Conservation (phyloP, 176 grass and related monocot genomes). For the Bonia amplexicaulis region DNA sequence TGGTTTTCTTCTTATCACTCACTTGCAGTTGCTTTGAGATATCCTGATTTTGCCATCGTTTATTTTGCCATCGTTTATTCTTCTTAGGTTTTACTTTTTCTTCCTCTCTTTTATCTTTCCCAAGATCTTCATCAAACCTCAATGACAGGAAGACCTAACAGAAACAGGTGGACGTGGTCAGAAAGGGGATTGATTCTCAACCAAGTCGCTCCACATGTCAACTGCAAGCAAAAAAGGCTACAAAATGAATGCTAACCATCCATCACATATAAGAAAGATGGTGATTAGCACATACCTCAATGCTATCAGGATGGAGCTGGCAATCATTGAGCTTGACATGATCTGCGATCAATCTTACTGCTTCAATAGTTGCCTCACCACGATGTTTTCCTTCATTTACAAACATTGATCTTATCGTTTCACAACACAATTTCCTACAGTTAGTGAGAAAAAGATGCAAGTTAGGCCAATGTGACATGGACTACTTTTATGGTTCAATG, state of each 20-base stretch:
- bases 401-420: slow-evolving; percentile 71
- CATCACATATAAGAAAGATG: not conserved
- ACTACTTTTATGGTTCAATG: not conserved
- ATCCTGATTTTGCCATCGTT: slow-evolving; percentile 49
- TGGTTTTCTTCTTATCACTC: slow-evolving; percentile 75
- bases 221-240: not conserved
- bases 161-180: slow-evolving; percentile 1
- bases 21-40: slow-evolving; percentile 46
- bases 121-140: slow-evolving; percentile 91
- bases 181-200: slow-evolving; percentile 8
- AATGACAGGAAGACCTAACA: slow-evolving; percentile 79
- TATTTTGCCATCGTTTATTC: slow-evolving; percentile 51
- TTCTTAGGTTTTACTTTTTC: slow-evolving; percentile 61
- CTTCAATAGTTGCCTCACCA: slow-evolving; percentile 85
- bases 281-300: slow-evolving; percentile 51
- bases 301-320: slow-evolving; percentile 85
- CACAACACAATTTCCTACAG: slow-evolving; percentile 78
- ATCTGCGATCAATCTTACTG: slow-evolving; percentile 80
- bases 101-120: slow-evolving; percentile 48
- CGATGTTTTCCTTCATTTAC: slow-evolving; percentile 90
- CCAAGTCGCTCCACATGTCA: not conserved
- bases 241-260: slow-evolving; percentile 2
- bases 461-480: not conserved
- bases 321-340: slow-evolving; percentile 79
- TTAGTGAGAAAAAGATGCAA: not conserved